Evolutionary conservation across 2,329 filamentous ascomycete species (phyloP).

Genomic region (Monilinia fructigena): DNA sequence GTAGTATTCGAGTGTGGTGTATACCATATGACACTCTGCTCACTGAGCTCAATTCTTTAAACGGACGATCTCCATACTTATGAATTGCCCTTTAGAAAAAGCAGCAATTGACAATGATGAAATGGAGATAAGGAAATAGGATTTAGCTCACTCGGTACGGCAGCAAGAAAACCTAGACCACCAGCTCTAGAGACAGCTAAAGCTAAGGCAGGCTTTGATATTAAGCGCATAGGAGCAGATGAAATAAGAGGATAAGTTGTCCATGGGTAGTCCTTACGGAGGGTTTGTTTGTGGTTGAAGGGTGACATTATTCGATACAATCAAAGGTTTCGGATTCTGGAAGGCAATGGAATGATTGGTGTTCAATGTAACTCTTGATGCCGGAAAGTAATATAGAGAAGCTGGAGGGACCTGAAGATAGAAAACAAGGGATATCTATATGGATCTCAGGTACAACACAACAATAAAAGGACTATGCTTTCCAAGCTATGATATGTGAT

Average conservation of each 20-base stretch:
- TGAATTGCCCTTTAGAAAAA: background rate
- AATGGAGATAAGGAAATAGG: slow-evolving; percentile 2
- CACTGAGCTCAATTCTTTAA: background rate
- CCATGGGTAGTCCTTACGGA: slow-evolving; percentile 26
- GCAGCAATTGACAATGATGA: background rate
- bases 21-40: background rate
- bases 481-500: background rate
- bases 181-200: slow-evolving; percentile 57
- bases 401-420: slow-evolving; percentile 4
- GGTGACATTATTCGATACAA: slow-evolving; percentile 16
- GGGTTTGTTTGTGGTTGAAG: slow-evolving; percentile 18
- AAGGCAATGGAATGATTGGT: background rate
- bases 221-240: slow-evolving; percentile 67
- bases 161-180: slow-evolving; percentile 50
- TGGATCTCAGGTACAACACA: background rate
- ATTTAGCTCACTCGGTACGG: slow-evolving; percentile 35
- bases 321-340: background rate
- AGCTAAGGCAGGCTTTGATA: slow-evolving; percentile 56
- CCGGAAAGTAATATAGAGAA: background rate
- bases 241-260: slow-evolving; percentile 47
- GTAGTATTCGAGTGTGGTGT: background rate
- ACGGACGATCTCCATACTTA: background rate
- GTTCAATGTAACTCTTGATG: slow-evolving; percentile 2
- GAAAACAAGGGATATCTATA: slow-evolving; percentile 8
- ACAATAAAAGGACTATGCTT: slow-evolving; percentile 1